Evolutionary conservation across 805 yeast genomes (phyloP).

Genomic region (Metschnikowia baotianmanensis): DNA sequence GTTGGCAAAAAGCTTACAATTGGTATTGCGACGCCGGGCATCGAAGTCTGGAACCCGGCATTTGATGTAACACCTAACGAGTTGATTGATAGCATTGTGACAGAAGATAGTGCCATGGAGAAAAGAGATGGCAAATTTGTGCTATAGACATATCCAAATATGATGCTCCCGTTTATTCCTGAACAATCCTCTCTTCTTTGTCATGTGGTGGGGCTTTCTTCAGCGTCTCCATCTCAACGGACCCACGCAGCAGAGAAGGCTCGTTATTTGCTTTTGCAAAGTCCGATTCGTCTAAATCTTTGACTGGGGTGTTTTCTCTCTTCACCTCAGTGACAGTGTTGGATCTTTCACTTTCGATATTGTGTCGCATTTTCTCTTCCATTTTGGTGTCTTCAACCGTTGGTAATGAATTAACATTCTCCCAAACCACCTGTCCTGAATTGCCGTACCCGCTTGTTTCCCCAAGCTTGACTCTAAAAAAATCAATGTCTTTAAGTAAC

Average conservation of each 20-base stretch:
- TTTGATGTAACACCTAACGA: constrained; percentile 89
- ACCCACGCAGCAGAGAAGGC: no score
- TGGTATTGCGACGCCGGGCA: constrained; percentile 80
- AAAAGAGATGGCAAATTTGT: constrained; percentile 12
- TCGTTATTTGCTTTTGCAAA: no score
- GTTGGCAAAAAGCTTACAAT: constrained; percentile 49
- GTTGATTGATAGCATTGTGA: constrained; percentile 83
- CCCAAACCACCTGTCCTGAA: constrained; percentile 62
- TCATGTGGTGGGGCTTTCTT: no score
- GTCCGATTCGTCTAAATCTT: no score
- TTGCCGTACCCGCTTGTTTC: constrained; percentile 60
- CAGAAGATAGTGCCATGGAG: constrained; percentile 52
- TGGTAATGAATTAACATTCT: constrained; percentile 50
- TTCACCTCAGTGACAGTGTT: not conserved
- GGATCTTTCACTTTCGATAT: constrained; percentile 23
- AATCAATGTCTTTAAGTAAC: constrained; percentile 59
- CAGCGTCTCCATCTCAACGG: no score
- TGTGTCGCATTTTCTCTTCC: constrained; percentile 46
- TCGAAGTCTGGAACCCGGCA: constrained; percentile 93
- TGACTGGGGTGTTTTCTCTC: not conserved
- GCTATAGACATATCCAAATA: no score
- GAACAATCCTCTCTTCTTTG: no score
- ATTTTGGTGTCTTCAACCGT: constrained; percentile 49
- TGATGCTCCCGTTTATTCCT: no score
- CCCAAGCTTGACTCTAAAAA: constrained; percentile 58